Base-by-base conservation (phyloP, 371 early-diverging fungal genomes). In the Chytridium lagenaria region DNA sequence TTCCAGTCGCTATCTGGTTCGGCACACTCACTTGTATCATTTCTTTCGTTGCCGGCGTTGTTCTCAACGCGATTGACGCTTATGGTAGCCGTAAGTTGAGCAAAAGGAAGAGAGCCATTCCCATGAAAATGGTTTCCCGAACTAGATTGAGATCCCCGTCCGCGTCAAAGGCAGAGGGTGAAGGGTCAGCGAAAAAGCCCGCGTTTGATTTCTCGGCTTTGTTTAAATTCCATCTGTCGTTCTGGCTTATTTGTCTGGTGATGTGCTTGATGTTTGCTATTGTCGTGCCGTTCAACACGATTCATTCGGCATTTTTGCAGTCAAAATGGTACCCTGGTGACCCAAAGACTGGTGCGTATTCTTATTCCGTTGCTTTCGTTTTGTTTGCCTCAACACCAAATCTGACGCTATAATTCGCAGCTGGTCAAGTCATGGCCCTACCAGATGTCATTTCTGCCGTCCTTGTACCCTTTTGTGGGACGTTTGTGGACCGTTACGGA, bases 251-350 rank as follows among this genome's bases (percentile, higher is more conserved):
- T 26, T 83, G 83, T 31, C 44, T 74, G 5, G 72, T 86, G 30
- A 77, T 84, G 52, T 80, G 87, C 33, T 40, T 81, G 49, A 76
- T 88, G 74, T 88, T 86, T 68, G 87, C 85, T 2, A 86, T 87
- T 2, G 84, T 89, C 12, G 79, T 88, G 5, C 86, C 88, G 28
- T 89, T 89, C 83, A 87, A 86, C 78, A 84, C 87, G 10, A 84
- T 89, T 39, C 87, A 86, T 52, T 78, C 84, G n/a, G 87, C 83
- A n/a, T 86, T 89, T 52, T 69, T 89, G 69, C 83, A 85, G 55
- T 70, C 77, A 1, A 85, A 83, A 65, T 89, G 83, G 81, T 89
- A 80, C 68, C 81, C 71, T 2, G 80, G 77, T 12, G 83, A 86
- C 69, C 83, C 88, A 10, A 52, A 79, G 19, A 84, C 74, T 73